Evolutionary conservation across 495 filamentous ascomycete species (phyloP).

Genomic region (Polyplosphaeria fusca): DNA sequence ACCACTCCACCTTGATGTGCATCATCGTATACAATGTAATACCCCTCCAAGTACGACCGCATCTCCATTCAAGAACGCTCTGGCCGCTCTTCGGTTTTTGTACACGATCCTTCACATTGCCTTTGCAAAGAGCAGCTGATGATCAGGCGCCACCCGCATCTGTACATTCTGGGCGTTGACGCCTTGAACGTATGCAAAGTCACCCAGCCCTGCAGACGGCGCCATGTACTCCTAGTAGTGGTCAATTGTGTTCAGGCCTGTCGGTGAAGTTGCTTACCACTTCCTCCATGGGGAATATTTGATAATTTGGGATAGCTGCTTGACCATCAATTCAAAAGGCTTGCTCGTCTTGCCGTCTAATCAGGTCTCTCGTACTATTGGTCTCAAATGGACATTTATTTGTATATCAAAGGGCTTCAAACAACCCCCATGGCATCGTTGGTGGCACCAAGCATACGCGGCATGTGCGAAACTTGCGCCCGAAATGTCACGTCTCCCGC

Average conservation of each 20-base stretch:
- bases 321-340: conserved; percentile 51
- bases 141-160: conserved; percentile 39
- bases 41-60: conserved; percentile 35
- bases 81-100: conserved; percentile 35
- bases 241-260: background rate
- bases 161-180: conserved; percentile 30
- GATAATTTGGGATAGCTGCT: conserved; percentile 52
- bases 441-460: too few species aligned
- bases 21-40: too few species aligned
- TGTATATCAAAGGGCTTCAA: too few species aligned
- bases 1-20: too few species aligned
- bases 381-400: too few species aligned
- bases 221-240: conserved; percentile 47
- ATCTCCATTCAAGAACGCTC: conserved; percentile 34
- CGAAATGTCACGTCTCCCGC: conserved; percentile 43
- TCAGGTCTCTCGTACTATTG: conserved; percentile 41
- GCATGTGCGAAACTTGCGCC: too few species aligned
- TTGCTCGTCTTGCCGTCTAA: conserved; percentile 54
- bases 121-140: conserved; percentile 44
- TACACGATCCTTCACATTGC: conserved; percentile 38
- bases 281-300: conserved; percentile 44
- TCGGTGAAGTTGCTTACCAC: conserved; percentile 39
- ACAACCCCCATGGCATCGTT: too few species aligned
- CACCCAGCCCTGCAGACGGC: conserved; percentile 62
- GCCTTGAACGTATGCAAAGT: conserved; percentile 56